Conservation (phyloP, 2,329 filamentous ascomycete genomes). For the Clonostachys rosea region DNA sequence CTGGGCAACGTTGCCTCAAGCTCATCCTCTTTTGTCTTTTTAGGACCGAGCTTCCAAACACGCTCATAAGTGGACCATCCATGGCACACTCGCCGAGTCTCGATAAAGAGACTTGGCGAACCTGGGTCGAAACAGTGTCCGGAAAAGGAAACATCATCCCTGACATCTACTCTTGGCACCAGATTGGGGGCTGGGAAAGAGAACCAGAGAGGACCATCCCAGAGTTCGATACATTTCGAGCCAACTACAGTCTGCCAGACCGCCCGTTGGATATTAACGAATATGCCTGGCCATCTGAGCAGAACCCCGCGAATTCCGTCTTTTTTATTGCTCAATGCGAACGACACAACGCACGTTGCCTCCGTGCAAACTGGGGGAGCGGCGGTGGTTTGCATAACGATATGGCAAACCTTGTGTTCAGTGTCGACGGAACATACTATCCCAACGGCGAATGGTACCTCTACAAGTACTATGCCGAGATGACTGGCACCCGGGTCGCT, state of each 20-base stretch:
- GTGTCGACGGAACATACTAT: neutral
- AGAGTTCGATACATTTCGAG: conserved; percentile 14
- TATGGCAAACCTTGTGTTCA: conserved; percentile 25
- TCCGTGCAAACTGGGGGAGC: conserved; percentile 39
- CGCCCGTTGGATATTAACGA: conserved; percentile 41
- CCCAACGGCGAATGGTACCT: conserved; percentile 6
- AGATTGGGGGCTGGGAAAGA: conserved; percentile 4
- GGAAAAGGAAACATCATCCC: conserved; percentile 2
- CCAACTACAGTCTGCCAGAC: conserved; percentile 19
- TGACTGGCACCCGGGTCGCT: conserved; percentile 1
- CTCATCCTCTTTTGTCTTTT: too few species aligned
- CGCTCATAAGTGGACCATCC: conserved; percentile 5
- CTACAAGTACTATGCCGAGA: conserved; percentile 4
- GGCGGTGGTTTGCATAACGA: conserved; percentile 34
- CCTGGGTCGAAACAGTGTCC: conserved; percentile 3
- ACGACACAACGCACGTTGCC: conserved; percentile 30
- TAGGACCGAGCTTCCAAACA: conserved; percentile 6
- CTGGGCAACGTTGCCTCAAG: too few species aligned
- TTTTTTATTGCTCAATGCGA: conserved; percentile 43
- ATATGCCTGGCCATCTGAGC: conserved; percentile 32
- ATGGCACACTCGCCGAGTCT: neutral
- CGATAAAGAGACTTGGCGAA: neutral
- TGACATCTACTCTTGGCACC: conserved; percentile 10
- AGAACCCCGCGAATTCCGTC: conserved; percentile 30
- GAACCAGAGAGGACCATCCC: conserved; percentile 3